Conservation (phyloP, 176 grass and related monocot species). For the Chrysopogon serrulatus region DNA sequence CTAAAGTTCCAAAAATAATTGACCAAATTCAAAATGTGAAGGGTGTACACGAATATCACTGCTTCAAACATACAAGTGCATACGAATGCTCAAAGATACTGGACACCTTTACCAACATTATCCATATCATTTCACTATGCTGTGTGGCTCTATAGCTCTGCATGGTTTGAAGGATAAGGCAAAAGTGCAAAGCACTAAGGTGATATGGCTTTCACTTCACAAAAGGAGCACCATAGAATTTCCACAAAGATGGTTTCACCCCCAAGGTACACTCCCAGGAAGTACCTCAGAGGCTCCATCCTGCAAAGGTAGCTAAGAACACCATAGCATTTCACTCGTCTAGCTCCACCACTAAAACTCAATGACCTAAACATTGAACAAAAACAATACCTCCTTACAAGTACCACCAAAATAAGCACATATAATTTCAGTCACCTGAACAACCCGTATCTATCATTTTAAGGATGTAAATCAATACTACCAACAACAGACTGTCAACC, state of each 20-base stretch:
- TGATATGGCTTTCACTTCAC: slow-evolving; percentile 66
- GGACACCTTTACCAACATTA: slow-evolving; percentile 52
- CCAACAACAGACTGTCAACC: not conserved
- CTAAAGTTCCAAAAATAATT: not conserved
- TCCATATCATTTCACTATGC: slow-evolving; percentile 55
- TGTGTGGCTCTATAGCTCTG: slow-evolving; percentile 50
- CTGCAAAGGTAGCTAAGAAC: slow-evolving; percentile 30
- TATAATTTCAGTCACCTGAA: not conserved
- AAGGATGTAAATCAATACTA: not conserved
- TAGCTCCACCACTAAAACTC: not conserved
- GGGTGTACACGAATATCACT: not conserved
- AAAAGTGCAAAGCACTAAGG: slow-evolving; percentile 74
- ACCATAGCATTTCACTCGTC: not conserved
- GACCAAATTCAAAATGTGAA: slow-evolving; percentile 7
- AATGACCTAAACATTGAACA: not conserved
- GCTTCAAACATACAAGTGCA: slow-evolving; percentile 21
- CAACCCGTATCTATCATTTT: not conserved
- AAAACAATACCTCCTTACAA: not conserved
- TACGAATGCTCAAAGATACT: slow-evolving; percentile 16
- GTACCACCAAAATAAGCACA: not conserved
- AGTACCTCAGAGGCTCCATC: slow-evolving; percentile 29
- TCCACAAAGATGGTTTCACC: slow-evolving; percentile 44
- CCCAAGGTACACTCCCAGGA: slow-evolving; percentile 28
- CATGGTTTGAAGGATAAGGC: slow-evolving; percentile 52
- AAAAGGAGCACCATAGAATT: slow-evolving; percentile 60